These are phyloP conservation scores for Casaregolazyma lundiana DNA, from an alignment of 1,139 yeast genomes.

Conservation along the genomic window DNA sequence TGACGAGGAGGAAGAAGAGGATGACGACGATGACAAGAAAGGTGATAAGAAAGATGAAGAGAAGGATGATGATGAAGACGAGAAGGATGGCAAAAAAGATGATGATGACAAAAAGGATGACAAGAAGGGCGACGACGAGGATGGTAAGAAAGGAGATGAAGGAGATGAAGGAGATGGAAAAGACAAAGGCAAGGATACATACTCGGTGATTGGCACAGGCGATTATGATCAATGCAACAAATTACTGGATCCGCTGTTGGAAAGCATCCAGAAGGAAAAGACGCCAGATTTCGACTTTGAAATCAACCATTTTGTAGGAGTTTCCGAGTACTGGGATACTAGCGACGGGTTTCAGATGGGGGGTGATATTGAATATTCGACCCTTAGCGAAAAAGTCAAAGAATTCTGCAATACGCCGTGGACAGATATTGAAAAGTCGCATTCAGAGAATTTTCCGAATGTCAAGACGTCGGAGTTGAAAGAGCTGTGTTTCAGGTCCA, in stretches of 20 bases:
- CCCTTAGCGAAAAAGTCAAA: slow-evolving; percentile 43
- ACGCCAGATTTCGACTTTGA: slow-evolving; percentile 62
- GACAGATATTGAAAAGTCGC: slow-evolving; percentile 26
- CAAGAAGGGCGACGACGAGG: slow-evolving; percentile 15
- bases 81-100: slow-evolving; percentile 14
- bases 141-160: slow-evolving; percentile 6
- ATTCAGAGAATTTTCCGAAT: slow-evolving; percentile 30
- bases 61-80: slow-evolving; percentile 16
- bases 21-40: slow-evolving; percentile 16
- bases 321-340: slow-evolving; percentile 80
- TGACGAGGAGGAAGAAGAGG: slow-evolving; percentile 18
- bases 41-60: slow-evolving; percentile 14
- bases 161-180: slow-evolving; percentile 3
- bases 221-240: slow-evolving; percentile 52
- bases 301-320: slow-evolving; percentile 66
- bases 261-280: slow-evolving; percentile 27
- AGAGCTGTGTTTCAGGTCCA: slow-evolving; percentile 59
- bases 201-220: slow-evolving; percentile 51
- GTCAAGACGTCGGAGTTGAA: slow-evolving; percentile 42
- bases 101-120: slow-evolving; percentile 13
- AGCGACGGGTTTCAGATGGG: slow-evolving; percentile 43
- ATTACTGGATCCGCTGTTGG: slow-evolving; percentile 48
- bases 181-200: slow-evolving; percentile 16
- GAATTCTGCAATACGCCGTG: slow-evolving; percentile 46
- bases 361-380: slow-evolving; percentile 36